A percentile compares a stretch with the other conserved stretches of the same genome.
Conservation (phyloP, 768 basidiomycete genomes). For the Lactarius tabidus region DNA sequence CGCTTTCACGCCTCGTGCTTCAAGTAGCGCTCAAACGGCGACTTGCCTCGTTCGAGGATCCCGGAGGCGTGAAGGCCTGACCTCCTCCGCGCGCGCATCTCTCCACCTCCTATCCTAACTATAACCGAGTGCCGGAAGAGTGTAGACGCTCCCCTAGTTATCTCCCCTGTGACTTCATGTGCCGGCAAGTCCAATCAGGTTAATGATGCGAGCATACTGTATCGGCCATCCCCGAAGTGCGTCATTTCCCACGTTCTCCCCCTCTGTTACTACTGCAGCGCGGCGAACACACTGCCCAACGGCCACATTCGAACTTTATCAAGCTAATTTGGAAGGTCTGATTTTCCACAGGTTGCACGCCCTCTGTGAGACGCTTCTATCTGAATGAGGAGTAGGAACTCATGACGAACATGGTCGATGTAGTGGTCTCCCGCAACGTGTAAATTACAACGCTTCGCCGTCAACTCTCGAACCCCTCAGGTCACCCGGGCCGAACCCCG, state of each 20-base stretch:
- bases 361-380: constrained; percentile 89
- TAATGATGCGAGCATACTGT: constrained; percentile 37
- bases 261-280: background rate
- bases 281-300: constrained; percentile 45
- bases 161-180: too few species aligned
- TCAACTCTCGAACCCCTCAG: constrained; percentile 82
- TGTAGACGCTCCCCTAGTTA: constrained; percentile 45
- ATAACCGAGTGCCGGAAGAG: constrained; percentile 98
- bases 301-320: constrained; percentile 59
- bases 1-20: background rate
- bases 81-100: constrained; percentile 71
- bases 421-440: constrained; percentile 53
- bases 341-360: constrained; percentile 92
- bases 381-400: constrained; percentile 85
- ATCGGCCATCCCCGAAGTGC: constrained; percentile 90
- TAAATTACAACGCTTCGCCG: constrained; percentile 48
- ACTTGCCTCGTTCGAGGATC: constrained; percentile 99
- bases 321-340: constrained; percentile 81
- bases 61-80: constrained; percentile 97
- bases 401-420: constrained; percentile 84
- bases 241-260: constrained; percentile 33
- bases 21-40: constrained; percentile 91
- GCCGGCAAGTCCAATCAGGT: too few species aligned
- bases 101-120: constrained; percentile 45
- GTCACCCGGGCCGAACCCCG: constrained; percentile 53